A percentile compares a stretch with the other conserved stretches of the same genome.
These are phyloP conservation scores for Umbelopsis vinacea DNA, from an alignment of 192 early-diverging fungal species.

Conservation along the genomic window DNA sequence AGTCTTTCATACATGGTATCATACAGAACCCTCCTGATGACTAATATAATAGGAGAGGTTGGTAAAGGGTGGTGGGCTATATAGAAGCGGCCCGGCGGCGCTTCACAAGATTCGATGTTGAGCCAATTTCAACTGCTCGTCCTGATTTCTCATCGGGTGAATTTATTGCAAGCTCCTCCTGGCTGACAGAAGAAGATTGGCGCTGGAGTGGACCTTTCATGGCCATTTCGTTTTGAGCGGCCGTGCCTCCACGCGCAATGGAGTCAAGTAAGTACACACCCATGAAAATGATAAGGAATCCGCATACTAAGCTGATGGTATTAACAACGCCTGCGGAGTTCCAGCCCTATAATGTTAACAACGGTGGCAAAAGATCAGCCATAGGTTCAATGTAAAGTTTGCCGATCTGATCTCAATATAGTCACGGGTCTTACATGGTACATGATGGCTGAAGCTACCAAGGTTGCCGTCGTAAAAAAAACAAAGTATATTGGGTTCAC, in stretches of 20 bases:
- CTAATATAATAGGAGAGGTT: background rate
- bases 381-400: background rate
- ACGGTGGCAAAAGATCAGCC: conserved; percentile 32
- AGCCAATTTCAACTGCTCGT: background rate
- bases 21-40: background rate
- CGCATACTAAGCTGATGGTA: conserved; percentile 83
- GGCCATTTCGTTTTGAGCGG: background rate
- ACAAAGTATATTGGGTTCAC: conserved; percentile 95
- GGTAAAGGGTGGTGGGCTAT: background rate
- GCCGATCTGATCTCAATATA: background rate
- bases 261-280: conserved; percentile 86
- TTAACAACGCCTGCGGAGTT: conserved; percentile 72
- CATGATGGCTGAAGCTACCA: conserved; percentile 85
- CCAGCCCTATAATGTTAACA: conserved; percentile 73
- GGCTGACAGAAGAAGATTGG: background rate
- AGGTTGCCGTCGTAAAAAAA: conserved; percentile 94
- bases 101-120: background rate
- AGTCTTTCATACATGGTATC: conserved; percentile 14
- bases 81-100: background rate
- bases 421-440: conserved; percentile 59
- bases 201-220: background rate
- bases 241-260: conserved; percentile 34
- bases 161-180: background rate
- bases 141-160: background rate
- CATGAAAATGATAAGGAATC: conserved; percentile 91